Percentiles rank a stretch among this genome's conserved stretches.
phyloP scores from a whole-genome alignment of 2,329 filamentous ascomycete genomes.

The Stagonosporopsis chrysanthemi region DNA sequence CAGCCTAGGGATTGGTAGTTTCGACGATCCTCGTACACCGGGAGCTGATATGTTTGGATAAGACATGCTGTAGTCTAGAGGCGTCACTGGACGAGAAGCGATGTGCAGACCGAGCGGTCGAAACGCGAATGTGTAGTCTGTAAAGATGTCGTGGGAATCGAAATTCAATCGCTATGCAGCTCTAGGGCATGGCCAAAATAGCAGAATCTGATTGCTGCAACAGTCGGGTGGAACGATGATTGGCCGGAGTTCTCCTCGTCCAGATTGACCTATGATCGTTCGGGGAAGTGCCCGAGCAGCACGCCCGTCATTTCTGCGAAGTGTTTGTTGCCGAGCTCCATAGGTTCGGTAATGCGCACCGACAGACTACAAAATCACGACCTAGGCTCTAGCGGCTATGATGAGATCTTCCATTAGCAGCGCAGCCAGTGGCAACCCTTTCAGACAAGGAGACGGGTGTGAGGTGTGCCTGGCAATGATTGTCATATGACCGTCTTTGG shows the following conservation, averaged over 20 bases:
- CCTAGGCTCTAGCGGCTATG: not conserved
- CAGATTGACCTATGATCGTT: constrained; percentile 6
- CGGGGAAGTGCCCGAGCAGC: not conserved
- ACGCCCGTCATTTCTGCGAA: not conserved
- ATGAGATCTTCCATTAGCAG: not conserved
- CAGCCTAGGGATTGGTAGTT: constrained; percentile 40
- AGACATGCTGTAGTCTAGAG: constrained; percentile 3
- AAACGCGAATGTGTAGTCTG: constrained; percentile 9
- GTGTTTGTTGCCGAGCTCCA: not conserved
- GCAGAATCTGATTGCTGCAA: constrained; percentile 11
- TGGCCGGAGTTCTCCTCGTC: not conserved
- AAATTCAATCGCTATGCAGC: not conserved
- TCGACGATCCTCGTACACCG: constrained; percentile 15
- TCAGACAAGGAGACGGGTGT: not conserved
- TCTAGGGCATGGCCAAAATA: constrained; percentile 4
- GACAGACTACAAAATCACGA: constrained; percentile 1
- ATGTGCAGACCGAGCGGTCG: constrained; percentile 5
- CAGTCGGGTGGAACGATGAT: not conserved
- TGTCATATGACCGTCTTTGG: not conserved
- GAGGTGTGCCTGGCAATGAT: not conserved
- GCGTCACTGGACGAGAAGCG: not conserved
- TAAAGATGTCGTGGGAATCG: constrained; percentile 3
- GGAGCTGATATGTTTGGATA: constrained; percentile 1
- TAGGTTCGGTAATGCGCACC: constrained; percentile 3
- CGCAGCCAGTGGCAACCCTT: not conserved